Evolutionary conservation across 176 grass and related monocot genomes (phyloP).

Genomic region (Bolboschoenus planiculmis): DNA sequence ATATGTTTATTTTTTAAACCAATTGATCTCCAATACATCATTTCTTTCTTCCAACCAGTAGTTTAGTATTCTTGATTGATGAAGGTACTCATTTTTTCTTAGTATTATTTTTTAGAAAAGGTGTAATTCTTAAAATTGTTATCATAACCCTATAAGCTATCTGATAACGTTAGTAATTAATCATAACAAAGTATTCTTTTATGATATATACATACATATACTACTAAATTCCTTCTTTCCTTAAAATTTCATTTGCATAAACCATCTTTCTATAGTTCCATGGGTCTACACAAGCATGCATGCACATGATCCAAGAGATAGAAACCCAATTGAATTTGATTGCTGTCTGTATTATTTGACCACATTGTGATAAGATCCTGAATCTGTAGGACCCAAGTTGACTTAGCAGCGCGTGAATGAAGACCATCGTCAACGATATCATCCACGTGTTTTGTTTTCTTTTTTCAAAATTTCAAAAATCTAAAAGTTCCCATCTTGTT

Average conservation of each 20-base stretch:
- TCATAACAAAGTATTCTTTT: too few relatives aligned
- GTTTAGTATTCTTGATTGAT: too few relatives aligned
- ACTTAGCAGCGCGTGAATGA: background rate
- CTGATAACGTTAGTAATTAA: too few relatives aligned
- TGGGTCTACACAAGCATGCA: background rate
- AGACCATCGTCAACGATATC: conserved; percentile 5
- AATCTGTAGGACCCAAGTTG: background rate
- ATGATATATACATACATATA: too few relatives aligned
- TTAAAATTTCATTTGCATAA: background rate
- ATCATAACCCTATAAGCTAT: too few relatives aligned
- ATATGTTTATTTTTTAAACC: background rate
- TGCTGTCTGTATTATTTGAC: conserved; percentile 11
- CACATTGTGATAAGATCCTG: background rate
- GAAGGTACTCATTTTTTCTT: too few relatives aligned
- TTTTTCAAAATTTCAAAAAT: conserved; percentile 2
- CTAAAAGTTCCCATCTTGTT: background rate
- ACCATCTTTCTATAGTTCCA: background rate
- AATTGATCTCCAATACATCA: too few relatives aligned
- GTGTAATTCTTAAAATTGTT: too few relatives aligned
- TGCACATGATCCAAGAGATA: background rate
- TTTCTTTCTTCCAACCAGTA: too few relatives aligned
- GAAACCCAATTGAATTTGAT: background rate
- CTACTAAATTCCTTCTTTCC: background rate
- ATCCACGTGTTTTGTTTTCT: conserved; percentile 20
- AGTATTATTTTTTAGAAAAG: too few relatives aligned